These are phyloP conservation scores for Schizothecium vesticola DNA, from an alignment of 495 filamentous ascomycete genomes.

Conservation along the genomic window DNA sequence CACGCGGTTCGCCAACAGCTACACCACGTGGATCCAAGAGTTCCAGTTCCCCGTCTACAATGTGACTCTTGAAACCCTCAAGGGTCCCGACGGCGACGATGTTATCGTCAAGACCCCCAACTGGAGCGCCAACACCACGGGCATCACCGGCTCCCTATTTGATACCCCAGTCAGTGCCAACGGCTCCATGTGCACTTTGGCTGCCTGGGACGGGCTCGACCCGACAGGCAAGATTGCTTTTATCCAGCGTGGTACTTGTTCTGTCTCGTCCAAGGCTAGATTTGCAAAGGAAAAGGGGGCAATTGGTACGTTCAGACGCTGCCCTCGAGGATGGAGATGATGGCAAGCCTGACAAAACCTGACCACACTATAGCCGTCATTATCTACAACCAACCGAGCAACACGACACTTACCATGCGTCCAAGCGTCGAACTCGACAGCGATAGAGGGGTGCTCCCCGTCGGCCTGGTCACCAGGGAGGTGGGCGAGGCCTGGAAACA, in stretches of 20 bases:
- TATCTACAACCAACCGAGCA: neutral
- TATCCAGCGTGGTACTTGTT: slow-evolving; percentile 56
- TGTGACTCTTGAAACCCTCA: slow-evolving; percentile 23
- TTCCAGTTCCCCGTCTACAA: slow-evolving; percentile 40
- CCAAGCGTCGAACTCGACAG: slow-evolving; percentile 36
- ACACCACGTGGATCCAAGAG: slow-evolving; percentile 48
- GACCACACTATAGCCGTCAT: neutral
- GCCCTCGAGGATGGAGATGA: slow-evolving; percentile 33
- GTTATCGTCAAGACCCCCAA: slow-evolving; percentile 29
- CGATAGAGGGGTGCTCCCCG: slow-evolving; percentile 25
- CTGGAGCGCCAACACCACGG: slow-evolving; percentile 23
- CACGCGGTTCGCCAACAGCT: slow-evolving; percentile 27
- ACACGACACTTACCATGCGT: neutral
- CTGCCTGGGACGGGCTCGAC: slow-evolving; percentile 33
- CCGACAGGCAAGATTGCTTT: slow-evolving; percentile 56
- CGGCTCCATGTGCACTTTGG: slow-evolving; percentile 32
- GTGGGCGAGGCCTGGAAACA: slow-evolving; percentile 46
- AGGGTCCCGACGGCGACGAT: slow-evolving; percentile 22
- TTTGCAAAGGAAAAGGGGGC: slow-evolving; percentile 56
- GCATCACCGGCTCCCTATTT: slow-evolving; percentile 18
- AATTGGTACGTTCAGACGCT: slow-evolving; percentile 26
- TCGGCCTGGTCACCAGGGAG: slow-evolving; percentile 31
- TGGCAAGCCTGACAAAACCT: neutral
- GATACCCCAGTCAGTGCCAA: slow-evolving; percentile 30
- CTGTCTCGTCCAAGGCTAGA: slow-evolving; percentile 54